Base-by-base conservation (phyloP, 2,329 filamentous ascomycete species). In the Byssothecium circinans region DNA sequence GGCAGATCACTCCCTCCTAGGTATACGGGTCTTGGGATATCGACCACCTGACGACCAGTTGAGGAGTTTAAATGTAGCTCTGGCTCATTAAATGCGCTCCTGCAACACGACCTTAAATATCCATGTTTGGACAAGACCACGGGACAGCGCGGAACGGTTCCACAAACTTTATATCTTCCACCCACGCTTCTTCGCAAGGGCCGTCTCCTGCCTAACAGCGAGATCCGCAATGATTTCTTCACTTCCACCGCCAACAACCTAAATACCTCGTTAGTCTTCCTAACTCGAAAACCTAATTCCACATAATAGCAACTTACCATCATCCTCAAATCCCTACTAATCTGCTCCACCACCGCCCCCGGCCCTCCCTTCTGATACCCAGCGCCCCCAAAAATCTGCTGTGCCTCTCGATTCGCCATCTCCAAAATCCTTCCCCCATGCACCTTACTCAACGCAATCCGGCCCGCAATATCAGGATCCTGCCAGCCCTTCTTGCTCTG, bases 191-290 rank as follows among this genome's bases (percentile, higher is more conserved):
- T 66, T 70, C 22, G 69, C 65, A 12, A 72, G 47, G 6, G 56
- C 60, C 5, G 62, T 65, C 56, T 81, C 79, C 55, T 80, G 76
- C 4, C 75, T 72, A n/a, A 81, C 69, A 1, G 77, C 76, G 29
- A 81, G 54, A 53, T 82, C 78, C 0, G 74, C 72, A 37, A 81
- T 70, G 43, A 82, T 80, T 61, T 81, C 79, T 50, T 82, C 79
- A 48, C 78, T 81, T 0, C 79, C 79, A 10, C 69, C 69, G 11
- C 78, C 79, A 2, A 79, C 78, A 0, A 81, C 62, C 58, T 63
- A 23, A 15, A 38, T 12, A 4, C 12, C 14, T 14, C 29, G 4
- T n/a, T 12, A 32, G 29, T 32, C 6, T 8, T 3, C 18, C 1
- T n/a, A 15, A 2, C 12, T 23, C 17, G 29, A 8, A 11, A 15